Percentiles rank a stretch among this genome's conserved stretches.
phyloP scores from a whole-genome alignment of 2,329 filamentous ascomycete genomes.

The Arthrobotrys entomopaga region DNA sequence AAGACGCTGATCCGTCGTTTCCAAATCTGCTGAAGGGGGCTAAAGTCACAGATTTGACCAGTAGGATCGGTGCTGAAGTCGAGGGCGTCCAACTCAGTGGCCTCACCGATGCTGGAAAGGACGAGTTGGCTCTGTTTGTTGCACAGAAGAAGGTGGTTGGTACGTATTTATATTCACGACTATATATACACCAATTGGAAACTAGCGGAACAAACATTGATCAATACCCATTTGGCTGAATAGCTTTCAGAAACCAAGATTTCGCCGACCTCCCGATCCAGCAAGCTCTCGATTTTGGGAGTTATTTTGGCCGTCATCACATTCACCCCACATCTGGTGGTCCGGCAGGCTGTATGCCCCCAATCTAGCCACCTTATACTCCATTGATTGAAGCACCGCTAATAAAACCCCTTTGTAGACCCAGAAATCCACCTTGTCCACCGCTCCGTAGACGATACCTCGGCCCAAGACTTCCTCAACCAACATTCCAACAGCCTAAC shows the following conservation, averaged over 20 bases:
- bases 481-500: conserved; percentile 81
- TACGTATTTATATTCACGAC: conserved; percentile 12
- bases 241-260: conserved; percentile 78
- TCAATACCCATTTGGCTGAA: neutral
- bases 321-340: conserved; percentile 82
- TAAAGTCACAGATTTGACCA: conserved; percentile 71
- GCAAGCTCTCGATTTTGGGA: conserved; percentile 74
- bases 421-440: conserved; percentile 83
- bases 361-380: neutral
- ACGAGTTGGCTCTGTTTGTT: conserved; percentile 79
- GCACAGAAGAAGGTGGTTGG: conserved; percentile 78
- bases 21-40: conserved; percentile 72
- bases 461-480: conserved; percentile 71
- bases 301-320: conserved; percentile 83
- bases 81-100: conserved; percentile 76
- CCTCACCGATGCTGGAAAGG: conserved; percentile 75
- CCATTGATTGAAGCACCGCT: neutral
- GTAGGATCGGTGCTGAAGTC: conserved; percentile 78
- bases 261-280: conserved; percentile 75
- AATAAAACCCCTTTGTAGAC: conserved; percentile 59
- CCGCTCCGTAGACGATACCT: conserved; percentile 73
- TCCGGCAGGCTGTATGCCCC: conserved; percentile 68
- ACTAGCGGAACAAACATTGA: too few relatives aligned
- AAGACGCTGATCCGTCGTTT: conserved; percentile 76
- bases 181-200: too few relatives aligned